A percentile compares a stretch with the other conserved stretches of the same genome.
Conservation (phyloP, 2,329 filamentous ascomycete genomes). For the Paraphoma chrysanthemicola region DNA sequence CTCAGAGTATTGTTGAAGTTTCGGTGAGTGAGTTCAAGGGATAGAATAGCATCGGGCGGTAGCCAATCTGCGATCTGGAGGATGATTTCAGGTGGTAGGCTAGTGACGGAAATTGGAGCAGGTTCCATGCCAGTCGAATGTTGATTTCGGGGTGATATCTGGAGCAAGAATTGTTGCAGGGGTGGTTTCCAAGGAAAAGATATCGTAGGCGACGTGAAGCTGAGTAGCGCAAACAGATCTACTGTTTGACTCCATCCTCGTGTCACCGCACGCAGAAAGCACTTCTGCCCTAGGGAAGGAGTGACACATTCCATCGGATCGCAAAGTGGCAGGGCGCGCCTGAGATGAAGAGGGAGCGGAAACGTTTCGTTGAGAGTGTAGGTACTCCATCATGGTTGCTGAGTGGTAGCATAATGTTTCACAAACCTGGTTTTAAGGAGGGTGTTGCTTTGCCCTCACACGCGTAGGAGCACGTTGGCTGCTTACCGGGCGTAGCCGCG, state of each 20-base stretch:
- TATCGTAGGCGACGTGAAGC: neutral
- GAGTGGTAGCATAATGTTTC: conserved; percentile 2
- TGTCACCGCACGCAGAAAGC: neutral
- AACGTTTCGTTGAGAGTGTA: neutral
- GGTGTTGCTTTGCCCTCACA: neutral
- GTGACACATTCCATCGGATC: neutral
- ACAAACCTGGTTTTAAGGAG: neutral
- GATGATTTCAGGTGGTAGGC: conserved; percentile 51
- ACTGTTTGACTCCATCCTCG: neutral
- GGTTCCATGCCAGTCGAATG: conserved; percentile 9
- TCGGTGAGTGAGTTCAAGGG: conserved; percentile 47
- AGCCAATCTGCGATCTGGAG: conserved; percentile 47
- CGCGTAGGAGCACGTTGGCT: neutral
- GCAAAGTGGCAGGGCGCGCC: neutral
- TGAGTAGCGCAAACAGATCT: neutral
- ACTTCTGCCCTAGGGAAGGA: neutral
- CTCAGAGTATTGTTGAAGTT: conserved; percentile 38
- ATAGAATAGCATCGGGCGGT: conserved; percentile 43
- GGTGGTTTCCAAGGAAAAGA: neutral
- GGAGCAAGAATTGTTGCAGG: neutral
- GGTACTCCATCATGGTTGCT: neutral
- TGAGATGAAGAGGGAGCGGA: neutral
- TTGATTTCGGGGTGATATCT: neutral
- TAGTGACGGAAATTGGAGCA: conserved; percentile 18
- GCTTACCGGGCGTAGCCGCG: neutral